phyloP scores from a whole-genome alignment of 805 yeast species.

The Zygoascus ofunaensis region DNA sequence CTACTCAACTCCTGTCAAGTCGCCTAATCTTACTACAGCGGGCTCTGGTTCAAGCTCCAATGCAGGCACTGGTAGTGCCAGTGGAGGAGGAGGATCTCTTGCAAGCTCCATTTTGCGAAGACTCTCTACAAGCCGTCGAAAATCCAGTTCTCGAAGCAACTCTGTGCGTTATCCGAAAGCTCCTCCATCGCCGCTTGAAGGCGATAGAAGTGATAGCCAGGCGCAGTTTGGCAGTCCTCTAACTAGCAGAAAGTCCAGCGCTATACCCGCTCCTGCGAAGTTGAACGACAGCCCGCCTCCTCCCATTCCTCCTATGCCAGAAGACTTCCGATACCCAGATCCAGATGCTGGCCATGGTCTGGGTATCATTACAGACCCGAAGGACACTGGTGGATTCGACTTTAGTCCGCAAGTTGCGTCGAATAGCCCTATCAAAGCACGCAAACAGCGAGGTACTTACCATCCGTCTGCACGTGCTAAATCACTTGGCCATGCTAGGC shows the following conservation, averaged over 20 bases:
- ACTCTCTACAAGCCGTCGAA: neutral
- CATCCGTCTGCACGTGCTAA: conserved; percentile 87
- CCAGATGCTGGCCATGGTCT: neutral
- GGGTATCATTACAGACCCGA: neutral
- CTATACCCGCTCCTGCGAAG: neutral
- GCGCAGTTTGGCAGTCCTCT: neutral
- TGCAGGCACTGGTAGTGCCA: neutral
- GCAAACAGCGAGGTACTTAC: conserved; percentile 16
- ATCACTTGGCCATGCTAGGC: conserved; percentile 59
- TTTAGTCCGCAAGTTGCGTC: neutral
- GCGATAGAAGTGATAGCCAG: neutral
- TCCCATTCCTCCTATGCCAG: conserved; percentile 3
- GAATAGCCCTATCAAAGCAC: neutral
- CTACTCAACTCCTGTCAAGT: neutral
- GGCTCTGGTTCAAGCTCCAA: conserved; percentile 1
- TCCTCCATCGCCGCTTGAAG: neutral
- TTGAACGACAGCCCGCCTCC: conserved; percentile 1
- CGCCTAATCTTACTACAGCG: neutral
- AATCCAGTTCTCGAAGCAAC: neutral
- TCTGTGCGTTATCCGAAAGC: neutral
- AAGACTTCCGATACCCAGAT: neutral
- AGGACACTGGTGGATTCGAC: neutral
- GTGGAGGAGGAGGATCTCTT: neutral
- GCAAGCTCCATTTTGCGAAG: conserved; percentile 1
- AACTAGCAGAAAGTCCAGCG: neutral